Evolutionary conservation across 495 filamentous ascomycete genomes (phyloP), one percentile per base, ranked within the genome.

Genomic region (Monascus purpureus): DNA sequence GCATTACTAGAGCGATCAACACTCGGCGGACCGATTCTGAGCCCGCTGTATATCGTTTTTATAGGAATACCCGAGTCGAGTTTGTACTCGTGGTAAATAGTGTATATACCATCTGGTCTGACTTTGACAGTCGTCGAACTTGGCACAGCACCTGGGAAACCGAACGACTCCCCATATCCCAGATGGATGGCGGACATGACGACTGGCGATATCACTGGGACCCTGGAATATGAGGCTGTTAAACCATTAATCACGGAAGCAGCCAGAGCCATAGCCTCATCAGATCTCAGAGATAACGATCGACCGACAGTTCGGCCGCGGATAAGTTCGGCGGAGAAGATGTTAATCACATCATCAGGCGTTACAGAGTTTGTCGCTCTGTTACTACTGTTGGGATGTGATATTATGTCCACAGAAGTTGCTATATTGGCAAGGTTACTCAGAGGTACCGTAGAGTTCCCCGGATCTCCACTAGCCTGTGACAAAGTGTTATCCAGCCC

Each of bases 401-500:
- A 3, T 8, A 16, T 16, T n/a, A 13, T 11, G 8, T 14, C 28
- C 11, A 16, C 8, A n/a, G 12, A 17, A 19, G 37, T 8, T 29
- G 39, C 33, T 8, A 23, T 38, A 14, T 43, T 45, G 13, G 48
- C 32, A 6, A 40, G 12, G 3, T 49, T 33, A 23, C 40, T 39
- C 15, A 48, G 36, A 27, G 53, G 35, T 19, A 45, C 42, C 13
- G 50, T 32, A 13, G 50, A 41, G 17, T 49, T 40, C 16, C 51
- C 35, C 8, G 15, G 30, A 9, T 42, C 39, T 3, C 26, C 18
- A 25, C 44, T 41, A 18, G 45, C 37, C 6, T 45, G 30, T 3
- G 41, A 32, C 7, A 59, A 49, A 0, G 47, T 43, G 24, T 61
- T 51, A 19, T 54, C 59, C 13, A 72, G 67, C 2, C 79, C 81